phyloP scores from a whole-genome alignment of 331 rosid genomes.

The Arachis monticola region DNA sequence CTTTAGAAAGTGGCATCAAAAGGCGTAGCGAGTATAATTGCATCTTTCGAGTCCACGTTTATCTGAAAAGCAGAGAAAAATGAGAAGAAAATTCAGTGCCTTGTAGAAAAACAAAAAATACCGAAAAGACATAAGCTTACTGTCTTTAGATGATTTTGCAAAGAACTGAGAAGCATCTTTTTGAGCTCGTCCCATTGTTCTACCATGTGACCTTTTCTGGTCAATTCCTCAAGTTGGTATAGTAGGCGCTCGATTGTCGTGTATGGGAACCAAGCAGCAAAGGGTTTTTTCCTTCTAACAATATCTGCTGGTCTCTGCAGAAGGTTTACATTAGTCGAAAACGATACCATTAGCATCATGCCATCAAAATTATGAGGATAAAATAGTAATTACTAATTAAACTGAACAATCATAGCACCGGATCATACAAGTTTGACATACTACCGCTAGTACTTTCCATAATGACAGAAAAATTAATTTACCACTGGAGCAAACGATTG shows the following conservation, averaged over 20 bases:
- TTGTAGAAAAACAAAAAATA: neutral
- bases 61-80: constrained; percentile 54
- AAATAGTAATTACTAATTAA: neutral
- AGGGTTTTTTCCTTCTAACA: constrained; percentile 75
- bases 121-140: constrained; percentile 44
- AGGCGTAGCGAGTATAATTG: constrained; percentile 29
- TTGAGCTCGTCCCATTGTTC: constrained; percentile 81
- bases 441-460: constrained; percentile 11
- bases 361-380: neutral
- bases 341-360: too few relatives aligned
- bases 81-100: neutral
- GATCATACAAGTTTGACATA: constrained; percentile 15
- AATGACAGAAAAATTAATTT: constrained; percentile 38
- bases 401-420: neutral
- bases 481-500: constrained; percentile 81
- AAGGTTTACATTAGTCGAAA: constrained; percentile 23
- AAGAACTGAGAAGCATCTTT: constrained; percentile 62
- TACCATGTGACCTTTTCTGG: constrained; percentile 72
- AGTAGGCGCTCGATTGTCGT: constrained; percentile 78
- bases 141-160: constrained; percentile 67
- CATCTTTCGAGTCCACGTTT: constrained; percentile 73
- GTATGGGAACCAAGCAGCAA: constrained; percentile 90
- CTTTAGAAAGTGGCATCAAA: neutral
- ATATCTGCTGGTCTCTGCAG: constrained; percentile 78
- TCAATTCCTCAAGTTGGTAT: constrained; percentile 73